A percentile compares a stretch with the other conserved stretches of the same genome.
Evolutionary conservation across 2,329 filamentous ascomycete genomes (phyloP).

Genomic region (Trichoderma atrobrunneum): DNA sequence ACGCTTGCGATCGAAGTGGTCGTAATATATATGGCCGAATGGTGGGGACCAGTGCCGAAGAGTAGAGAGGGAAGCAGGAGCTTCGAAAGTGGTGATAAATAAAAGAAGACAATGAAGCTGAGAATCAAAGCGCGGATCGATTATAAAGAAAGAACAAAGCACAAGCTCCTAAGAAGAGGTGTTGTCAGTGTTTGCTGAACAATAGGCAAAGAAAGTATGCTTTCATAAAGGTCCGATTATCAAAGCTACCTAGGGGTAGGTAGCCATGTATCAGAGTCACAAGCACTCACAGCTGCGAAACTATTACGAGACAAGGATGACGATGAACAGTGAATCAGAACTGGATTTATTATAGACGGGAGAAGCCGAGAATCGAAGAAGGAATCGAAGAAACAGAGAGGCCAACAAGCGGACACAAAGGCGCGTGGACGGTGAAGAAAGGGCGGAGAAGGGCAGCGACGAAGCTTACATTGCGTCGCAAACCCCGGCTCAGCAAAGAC

Average conservation of each 20-base stretch:
- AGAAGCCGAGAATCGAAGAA: background rate
- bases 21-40: background rate
- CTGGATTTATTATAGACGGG: constrained; percentile 3
- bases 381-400: background rate
- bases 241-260: background rate
- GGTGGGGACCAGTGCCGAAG: background rate
- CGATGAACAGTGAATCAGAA: background rate
- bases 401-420: background rate
- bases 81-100: background rate
- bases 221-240: background rate
- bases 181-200: background rate
- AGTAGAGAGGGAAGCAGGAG: background rate
- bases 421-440: constrained; percentile 4
- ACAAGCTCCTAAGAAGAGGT: background rate
- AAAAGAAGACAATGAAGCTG: background rate
- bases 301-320: background rate
- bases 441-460: background rate
- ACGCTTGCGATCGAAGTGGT: constrained; percentile 2
- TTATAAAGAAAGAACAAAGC: background rate
- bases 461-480: constrained; percentile 22
- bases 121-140: background rate
- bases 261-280: background rate
- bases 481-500: constrained; percentile 9
- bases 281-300: constrained; percentile 5
- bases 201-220: background rate